Base-by-base conservation (phyloP, 805 yeast genomes). In the Scheffersomyces stipitis region DNA sequence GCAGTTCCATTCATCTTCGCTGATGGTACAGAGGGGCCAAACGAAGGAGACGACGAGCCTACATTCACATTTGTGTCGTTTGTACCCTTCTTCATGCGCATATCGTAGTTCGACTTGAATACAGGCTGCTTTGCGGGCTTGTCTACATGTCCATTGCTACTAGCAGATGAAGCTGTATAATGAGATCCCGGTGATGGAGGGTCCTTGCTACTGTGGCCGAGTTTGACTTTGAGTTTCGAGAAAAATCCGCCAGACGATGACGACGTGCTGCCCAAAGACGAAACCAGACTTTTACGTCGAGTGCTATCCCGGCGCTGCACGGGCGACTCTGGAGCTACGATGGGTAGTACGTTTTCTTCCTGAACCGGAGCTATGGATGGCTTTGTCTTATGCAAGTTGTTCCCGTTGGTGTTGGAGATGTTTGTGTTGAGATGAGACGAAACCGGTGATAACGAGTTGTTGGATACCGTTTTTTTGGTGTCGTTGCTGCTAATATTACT, bases 201-300 rank as follows among this genome's bases (percentile, higher is more conserved):
- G n/a, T 18, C 29, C 13, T 24, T 20, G 43, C 36, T 23, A 36
- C 50, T 6, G 41, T 34, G 28, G 49, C n/a, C 40, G 28, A 66
- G 51, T 40, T 58, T 63, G 12, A 54, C 64, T 42, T 66, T 68
- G 18, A 66, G 43, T 38, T 64, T 66, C 28, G 67, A 56, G 38
- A 67, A 64, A 26, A 66, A 58, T 1, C 65, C 64, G 24, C 24
- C 24, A 20, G 9, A 7, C 7, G 10, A 28, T 15, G 22, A 12
- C 17, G 20, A 29, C 10, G 35, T 28, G 10, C 24, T 20, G 18
- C 20, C 20, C 10, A 22, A 16, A n/a, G 38, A n/a, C 31, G 37
- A 22, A 26, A 6, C 31, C 36, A 13, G 28, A 23, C 36, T 17
- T 29, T 32, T 26, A 12, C 15, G 7, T 14, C 28, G 3, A 14